These are phyloP conservation scores for Camelina sativa DNA, from an alignment of 345 rosid species.

Conservation along the genomic window DNA sequence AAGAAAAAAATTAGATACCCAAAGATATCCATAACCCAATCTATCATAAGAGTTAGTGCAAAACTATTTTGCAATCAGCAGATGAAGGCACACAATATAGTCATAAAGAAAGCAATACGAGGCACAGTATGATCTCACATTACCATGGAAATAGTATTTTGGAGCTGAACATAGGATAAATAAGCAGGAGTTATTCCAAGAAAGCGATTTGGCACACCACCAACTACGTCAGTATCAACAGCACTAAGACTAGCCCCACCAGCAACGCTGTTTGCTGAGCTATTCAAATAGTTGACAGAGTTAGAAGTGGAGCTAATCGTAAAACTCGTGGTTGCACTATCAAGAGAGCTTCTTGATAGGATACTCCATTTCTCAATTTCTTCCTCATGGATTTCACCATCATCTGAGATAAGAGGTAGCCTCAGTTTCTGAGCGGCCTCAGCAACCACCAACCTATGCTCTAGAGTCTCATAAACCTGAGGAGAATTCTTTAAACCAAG, in stretches of 20 bases:
- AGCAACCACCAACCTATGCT: constrained; percentile 88
- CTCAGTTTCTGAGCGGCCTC: constrained; percentile 96
- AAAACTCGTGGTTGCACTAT: constrained; percentile 71
- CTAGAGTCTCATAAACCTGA: constrained; percentile 90
- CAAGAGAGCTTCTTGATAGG: constrained; percentile 84
- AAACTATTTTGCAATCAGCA: neutral
- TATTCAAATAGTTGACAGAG: constrained; percentile 63
- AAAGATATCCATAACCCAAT: constrained; percentile 10
- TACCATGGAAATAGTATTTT: constrained; percentile 69
- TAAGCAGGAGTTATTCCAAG: constrained; percentile 90
- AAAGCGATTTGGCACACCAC: constrained; percentile 93
- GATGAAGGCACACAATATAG: neutral
- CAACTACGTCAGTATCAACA: constrained; percentile 77
- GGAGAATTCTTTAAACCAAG: constrained; percentile 78
- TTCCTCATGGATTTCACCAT: constrained; percentile 91
- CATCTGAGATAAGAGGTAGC: constrained; percentile 90
- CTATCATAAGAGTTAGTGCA: constrained; percentile 14
- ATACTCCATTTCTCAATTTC: constrained; percentile 93
- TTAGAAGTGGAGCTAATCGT: constrained; percentile 80
- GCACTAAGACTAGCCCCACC: constrained; percentile 48
- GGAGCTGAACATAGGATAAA: constrained; percentile 89
- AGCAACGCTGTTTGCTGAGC: constrained; percentile 56
- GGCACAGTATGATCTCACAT: constrained; percentile 25
- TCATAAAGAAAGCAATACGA: neutral
- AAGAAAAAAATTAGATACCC: constrained; percentile 27